Base-by-base conservation (phyloP, 1,284 basidiomycete genomes). In the Entoloma clypeatum region DNA sequence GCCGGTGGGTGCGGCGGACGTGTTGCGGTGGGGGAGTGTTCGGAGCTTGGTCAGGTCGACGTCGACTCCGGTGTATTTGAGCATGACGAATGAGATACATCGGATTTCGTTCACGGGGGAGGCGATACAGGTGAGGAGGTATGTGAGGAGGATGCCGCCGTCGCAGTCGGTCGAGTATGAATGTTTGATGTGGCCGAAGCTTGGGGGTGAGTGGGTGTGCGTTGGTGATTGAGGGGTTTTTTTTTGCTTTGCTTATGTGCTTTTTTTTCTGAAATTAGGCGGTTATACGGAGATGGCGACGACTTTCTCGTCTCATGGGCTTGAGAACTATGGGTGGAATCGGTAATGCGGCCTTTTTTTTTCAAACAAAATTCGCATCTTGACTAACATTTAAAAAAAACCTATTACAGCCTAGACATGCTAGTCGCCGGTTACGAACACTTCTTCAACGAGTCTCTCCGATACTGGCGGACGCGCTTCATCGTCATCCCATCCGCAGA, bases 401-500 rank as follows among this genome's bases (percentile, higher is more conserved):
- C n/a, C n/a, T n/a, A 32, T 46, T n/a, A 27, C 47, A 86, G 81
- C 45, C 61, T 86, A 47, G 86, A 86, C 52, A 86, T 89, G 81
- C 65, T 93, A 4, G 85, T 92, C 7, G 88, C 88, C 3, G 91
- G 91, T 2, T 91, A 92, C 50, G 88, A 91, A 57, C 80, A 81
- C 38, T 72, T 83, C 32, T 82, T 92, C 57, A 84, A 82, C 53
- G 81, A 91, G 43, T 85, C 85, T 3, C 68, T 92, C 32, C 78
- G 87, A 31, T 96, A 95, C 58, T 98, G 94, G 91, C 78, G 94
- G 5, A 96, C 93, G 0, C 77, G 94, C n/a, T 96, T 97, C 58
- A 77, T 98, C 17, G 79, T 99, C 13, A 89, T 98, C 33, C 95
- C 95, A 0, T 84, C 88, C 0, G 74, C 79, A 7, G 84, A 83